These are phyloP conservation scores for Monosporascus sp. DNA, from an alignment of 2,329 filamentous ascomycete species.

Conservation along the genomic window DNA sequence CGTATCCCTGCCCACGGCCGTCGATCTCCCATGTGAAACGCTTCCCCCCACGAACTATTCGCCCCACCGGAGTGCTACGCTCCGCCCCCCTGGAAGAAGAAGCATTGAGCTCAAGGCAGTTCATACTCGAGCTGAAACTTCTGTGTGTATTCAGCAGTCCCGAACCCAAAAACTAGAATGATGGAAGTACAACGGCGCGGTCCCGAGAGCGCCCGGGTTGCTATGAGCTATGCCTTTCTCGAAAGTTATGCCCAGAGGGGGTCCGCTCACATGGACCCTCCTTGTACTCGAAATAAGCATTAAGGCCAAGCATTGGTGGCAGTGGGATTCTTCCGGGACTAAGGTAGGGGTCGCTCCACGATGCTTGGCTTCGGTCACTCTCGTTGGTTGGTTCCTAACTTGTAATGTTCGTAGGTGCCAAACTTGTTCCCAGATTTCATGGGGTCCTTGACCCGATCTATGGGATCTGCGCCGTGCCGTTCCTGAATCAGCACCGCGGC, in stretches of 20 bases:
- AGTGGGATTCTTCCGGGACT: background rate
- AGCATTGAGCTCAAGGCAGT: constrained; percentile 9
- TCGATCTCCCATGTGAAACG: background rate
- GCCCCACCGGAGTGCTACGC: constrained; percentile 14
- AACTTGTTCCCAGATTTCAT: too few species aligned
- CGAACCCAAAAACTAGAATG: too few species aligned
- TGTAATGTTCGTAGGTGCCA: too few species aligned
- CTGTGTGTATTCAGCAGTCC: too few species aligned
- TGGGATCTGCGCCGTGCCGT: background rate
- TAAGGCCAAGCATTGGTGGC: background rate
- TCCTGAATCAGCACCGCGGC: background rate
- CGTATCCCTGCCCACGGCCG: background rate
- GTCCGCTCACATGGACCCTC: too few species aligned
- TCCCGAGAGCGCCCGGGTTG: too few species aligned
- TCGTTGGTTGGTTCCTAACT: background rate
- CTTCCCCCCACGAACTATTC: background rate
- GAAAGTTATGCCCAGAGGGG: too few species aligned
- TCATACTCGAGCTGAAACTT: background rate
- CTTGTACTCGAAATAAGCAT: background rate
- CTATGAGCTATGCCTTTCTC: too few species aligned
- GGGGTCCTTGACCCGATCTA: background rate
- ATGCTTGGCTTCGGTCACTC: background rate
- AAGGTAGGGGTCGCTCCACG: background rate
- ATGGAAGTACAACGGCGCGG: too few species aligned
- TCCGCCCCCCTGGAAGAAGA: constrained; percentile 18